Percentiles rank a stretch among this genome's conserved stretches.
Conservation (phyloP, 73 alveolate species). For the Uronychia setigera region DNA sequence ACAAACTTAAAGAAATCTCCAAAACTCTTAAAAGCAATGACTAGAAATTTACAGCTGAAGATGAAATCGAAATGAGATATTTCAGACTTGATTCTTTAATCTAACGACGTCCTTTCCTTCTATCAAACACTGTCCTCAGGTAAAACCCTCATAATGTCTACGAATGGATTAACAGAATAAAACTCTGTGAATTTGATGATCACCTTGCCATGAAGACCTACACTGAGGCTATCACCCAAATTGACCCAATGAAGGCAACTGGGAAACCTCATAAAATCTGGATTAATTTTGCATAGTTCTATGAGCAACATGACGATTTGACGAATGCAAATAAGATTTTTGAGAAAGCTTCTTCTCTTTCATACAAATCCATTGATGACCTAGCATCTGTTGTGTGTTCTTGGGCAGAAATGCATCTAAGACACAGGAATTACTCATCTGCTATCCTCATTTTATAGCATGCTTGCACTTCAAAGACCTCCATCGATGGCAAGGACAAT, state of each 20-base stretch:
- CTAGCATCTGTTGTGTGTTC: constrained; percentile 59
- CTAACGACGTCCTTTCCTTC: constrained; percentile 89
- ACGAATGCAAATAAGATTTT: constrained; percentile 71
- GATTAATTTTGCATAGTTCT: constrained; percentile 86
- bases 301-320: constrained; percentile 69
- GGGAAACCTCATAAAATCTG: constrained; percentile 94
- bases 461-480: constrained; percentile 26
- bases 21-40: not conserved
- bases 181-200: constrained; percentile 69
- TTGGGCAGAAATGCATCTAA: constrained; percentile 85
- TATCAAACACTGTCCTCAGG: constrained; percentile 85
- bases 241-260: constrained; percentile 86
- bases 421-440: constrained; percentile 64
- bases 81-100: constrained; percentile 85
- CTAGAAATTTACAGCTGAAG: constrained; percentile 37
- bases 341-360: constrained; percentile 52
- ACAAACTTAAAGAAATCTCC: not conserved
- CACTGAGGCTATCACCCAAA: constrained; percentile 89
- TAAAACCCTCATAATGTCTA: constrained; percentile 93
- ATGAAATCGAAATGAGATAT: constrained; percentile 63
- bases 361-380: constrained; percentile 36
- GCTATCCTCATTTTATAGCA: constrained; percentile 56
- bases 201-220: constrained; percentile 77
- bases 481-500: not conserved
- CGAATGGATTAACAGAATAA: constrained; percentile 93